Base-by-base conservation (phyloP, 768 basidiomycete species). In the Pleurotus djamor region DNA sequence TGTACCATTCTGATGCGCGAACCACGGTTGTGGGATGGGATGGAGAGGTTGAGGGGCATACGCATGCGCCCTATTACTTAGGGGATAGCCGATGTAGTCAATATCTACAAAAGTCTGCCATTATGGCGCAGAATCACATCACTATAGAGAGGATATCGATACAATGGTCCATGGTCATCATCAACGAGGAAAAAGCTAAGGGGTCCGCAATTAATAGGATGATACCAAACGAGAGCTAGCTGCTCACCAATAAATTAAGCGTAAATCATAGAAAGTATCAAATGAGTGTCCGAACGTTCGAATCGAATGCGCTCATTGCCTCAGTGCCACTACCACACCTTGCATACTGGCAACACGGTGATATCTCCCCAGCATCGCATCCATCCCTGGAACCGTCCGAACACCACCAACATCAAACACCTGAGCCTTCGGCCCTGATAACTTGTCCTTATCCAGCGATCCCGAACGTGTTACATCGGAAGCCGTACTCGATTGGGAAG, bases 341-440 rank as follows among this genome's bases (percentile, higher is more conserved):
- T 56, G 54, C 54, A 56, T 56, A 56, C 54, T 56, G 21, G 38
- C 21, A 41, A 56, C 37, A 43, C 54, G 54, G 32, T 56, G 54
- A 44, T 56, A 56, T 34, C 41, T 56, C 28, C 54, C 54, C 3
- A 56, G 54, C 54, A 56, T 56, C 36, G 54, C 54, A 56, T 56
- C 54, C 37, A 33, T 44, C 8, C 41, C 36, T 10, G 54, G 54
- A 56, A 56, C 54, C 10, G 36, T 36, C 33, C 54, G 54, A 9
- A n/a, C 41, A 44, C 17, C 36, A n/a, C 12, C 16, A 32, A 56
- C 41, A 43, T 56, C 54, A 56, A 34, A 44, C 17, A 56, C 54
- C 12, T 41, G 54, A 21, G 54, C 41, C 36, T 9, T 56, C 14
- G 54, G 54, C 9, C 54, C 54, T 6, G 37, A 16, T 13, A n/a